A percentile compares a stretch with the other conserved stretches of the same genome.
phyloP scores from a whole-genome alignment of 352 stramenopile genomes.

The Pythium phragmitis region DNA sequence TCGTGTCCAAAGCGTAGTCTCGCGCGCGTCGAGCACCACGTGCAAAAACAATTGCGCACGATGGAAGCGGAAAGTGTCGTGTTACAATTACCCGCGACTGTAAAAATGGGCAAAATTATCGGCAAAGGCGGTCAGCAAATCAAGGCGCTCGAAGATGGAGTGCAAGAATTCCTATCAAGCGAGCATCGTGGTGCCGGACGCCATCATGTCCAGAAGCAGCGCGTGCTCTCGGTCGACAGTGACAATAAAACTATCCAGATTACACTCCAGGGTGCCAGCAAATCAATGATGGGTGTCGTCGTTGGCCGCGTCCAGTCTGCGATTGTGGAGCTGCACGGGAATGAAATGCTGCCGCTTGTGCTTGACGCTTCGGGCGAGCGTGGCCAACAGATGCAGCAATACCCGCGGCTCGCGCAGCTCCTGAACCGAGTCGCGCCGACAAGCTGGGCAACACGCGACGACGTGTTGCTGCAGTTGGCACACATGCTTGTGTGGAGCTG shows the following conservation, averaged over 20 bases:
- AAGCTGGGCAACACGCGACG: conserved; percentile 23
- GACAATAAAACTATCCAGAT: conserved; percentile 3
- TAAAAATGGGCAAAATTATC: conserved; percentile 15
- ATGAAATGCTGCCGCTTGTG: conserved; percentile 17
- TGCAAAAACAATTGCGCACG: not conserved
- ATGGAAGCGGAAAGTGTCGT: conserved; percentile 7
- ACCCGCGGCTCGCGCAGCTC: conserved; percentile 23
- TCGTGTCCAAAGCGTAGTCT: conserved; percentile 8
- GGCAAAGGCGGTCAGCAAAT: conserved; percentile 4
- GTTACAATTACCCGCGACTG: not conserved
- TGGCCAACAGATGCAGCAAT: conserved; percentile 26
- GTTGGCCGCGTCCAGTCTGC: conserved; percentile 25
- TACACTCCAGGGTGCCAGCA: conserved; percentile 23
- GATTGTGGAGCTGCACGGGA: conserved; percentile 16
- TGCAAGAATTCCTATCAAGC: conserved; percentile 8
- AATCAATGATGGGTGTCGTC: conserved; percentile 25
- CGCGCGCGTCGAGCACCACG: conserved; percentile 7
- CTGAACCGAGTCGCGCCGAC: conserved; percentile 12
- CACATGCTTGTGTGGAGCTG: conserved; percentile 27
- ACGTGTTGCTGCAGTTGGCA: conserved; percentile 30
- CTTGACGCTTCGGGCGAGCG: conserved; percentile 19
- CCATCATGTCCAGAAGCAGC: not conserved
- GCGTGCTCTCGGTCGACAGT: conserved; percentile 2
- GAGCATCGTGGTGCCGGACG: conserved; percentile 3
- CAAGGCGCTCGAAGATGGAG: not conserved